These are phyloP conservation scores for Hippophae gyantsensis DNA, from an alignment of 306 rosid species.

Conservation along the genomic window DNA sequence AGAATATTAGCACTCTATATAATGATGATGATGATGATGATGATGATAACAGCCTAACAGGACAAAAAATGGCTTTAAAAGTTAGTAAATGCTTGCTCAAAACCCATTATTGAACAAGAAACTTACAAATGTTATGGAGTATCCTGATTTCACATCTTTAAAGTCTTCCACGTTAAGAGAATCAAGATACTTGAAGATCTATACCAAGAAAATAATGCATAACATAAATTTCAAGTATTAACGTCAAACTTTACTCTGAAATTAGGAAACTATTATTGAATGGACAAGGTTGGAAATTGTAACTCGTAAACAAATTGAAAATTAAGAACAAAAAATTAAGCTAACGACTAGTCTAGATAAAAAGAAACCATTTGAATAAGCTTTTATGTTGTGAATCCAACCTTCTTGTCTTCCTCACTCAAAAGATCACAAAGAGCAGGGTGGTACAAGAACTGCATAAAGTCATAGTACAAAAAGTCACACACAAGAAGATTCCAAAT, in stretches of 20 bases:
- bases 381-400: constrained; percentile 13
- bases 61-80: background rate
- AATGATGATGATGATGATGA: background rate
- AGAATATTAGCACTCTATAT: constrained; percentile 2
- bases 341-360: background rate
- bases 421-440: constrained; percentile 66
- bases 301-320: background rate
- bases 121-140: constrained; percentile 58
- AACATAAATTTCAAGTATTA: background rate
- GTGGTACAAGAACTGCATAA: constrained; percentile 77
- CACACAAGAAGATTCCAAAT: background rate
- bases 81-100: background rate
- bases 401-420: constrained; percentile 58
- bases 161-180: constrained; percentile 54
- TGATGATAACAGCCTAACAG: background rate
- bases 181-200: constrained; percentile 54
- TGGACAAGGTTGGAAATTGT: no score
- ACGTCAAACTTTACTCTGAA: no score
- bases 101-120: constrained; percentile 15
- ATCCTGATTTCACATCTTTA: constrained; percentile 52
- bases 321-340: background rate
- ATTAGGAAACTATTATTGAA: no score
- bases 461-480: constrained; percentile 17
- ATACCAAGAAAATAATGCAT: constrained; percentile 13
- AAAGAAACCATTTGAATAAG: background rate